These are phyloP conservation scores for Cutaneotrichosporon sp. DNA, from an alignment of 1,284 basidiomycete species.

Conservation along the genomic window DNA sequence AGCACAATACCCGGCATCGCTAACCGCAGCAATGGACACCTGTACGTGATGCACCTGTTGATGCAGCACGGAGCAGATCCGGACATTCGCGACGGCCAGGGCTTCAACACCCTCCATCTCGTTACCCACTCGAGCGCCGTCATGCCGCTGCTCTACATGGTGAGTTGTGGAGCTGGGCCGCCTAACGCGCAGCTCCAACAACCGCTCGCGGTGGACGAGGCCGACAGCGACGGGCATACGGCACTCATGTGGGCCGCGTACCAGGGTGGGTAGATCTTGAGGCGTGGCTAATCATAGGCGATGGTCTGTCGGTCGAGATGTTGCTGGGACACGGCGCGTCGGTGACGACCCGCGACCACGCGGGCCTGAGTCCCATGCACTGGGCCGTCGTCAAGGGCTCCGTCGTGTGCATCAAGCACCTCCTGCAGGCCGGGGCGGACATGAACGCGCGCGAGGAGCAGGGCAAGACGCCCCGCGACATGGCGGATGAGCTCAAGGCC, in stretches of 20 bases:
- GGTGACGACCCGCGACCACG: slow-evolving; percentile 67
- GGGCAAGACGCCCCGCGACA: slow-evolving; percentile 84
- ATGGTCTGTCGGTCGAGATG: slow-evolving; percentile 88
- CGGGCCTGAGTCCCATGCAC: slow-evolving; percentile 84
- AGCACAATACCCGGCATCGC: slow-evolving; percentile 10
- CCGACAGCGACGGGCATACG: slow-evolving; percentile 89
- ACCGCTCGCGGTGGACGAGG: slow-evolving; percentile 78
- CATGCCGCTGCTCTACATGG: slow-evolving; percentile 86
- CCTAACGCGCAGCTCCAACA: slow-evolving; percentile 66
- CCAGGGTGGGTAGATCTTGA: slow-evolving; percentile 53
- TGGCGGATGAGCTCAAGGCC: slow-evolving; percentile 90
- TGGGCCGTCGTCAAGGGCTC: slow-evolving; percentile 99
- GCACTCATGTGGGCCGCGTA: slow-evolving; percentile 99
- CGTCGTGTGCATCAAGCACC: slow-evolving; percentile 69
- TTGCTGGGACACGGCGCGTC: slow-evolving; percentile 83
- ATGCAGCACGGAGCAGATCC: slow-evolving; percentile 87
- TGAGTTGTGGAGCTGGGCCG: slow-evolving; percentile 25
- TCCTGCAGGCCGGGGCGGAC: slow-evolving; percentile 81
- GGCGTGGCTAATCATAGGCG: slow-evolving; percentile 40
- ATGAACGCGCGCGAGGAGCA: slow-evolving; percentile 73
- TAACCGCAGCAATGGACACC: slow-evolving; percentile 70
- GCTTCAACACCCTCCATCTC: slow-evolving; percentile 93
- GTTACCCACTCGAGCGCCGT: slow-evolving; percentile 90
- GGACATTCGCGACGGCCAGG: slow-evolving; percentile 82
- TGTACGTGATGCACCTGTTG: slow-evolving; percentile 89